These are phyloP conservation scores for Blastobotrys serpentis DNA, from an alignment of 1,139 yeast genomes.

Conservation along the genomic window DNA sequence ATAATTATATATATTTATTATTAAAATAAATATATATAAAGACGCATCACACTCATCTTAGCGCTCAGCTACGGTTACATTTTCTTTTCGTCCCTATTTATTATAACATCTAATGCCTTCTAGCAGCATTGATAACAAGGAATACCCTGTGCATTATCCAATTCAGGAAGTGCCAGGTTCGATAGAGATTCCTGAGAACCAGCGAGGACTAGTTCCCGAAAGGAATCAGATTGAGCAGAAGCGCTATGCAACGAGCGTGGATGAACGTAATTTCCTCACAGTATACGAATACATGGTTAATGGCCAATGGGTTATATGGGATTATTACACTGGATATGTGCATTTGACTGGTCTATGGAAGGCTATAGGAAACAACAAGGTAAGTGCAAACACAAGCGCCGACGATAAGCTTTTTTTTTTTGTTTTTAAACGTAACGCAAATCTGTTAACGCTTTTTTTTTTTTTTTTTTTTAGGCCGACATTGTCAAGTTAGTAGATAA, in stretches of 20 bases:
- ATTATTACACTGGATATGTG: constrained; percentile 80
- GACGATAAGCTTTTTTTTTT: neutral
- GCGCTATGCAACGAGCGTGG: constrained; percentile 73
- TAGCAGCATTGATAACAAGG: constrained; percentile 3
- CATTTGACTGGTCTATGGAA: constrained; percentile 93
- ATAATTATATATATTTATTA: neutral
- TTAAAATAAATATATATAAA: neutral
- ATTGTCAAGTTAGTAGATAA: constrained; percentile 72
- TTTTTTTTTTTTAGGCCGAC: constrained; percentile 48
- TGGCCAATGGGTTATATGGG: constrained; percentile 79
- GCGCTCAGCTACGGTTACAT: too few relatives aligned
- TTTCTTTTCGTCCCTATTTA: too few relatives aligned
- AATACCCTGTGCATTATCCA: constrained; percentile 32
- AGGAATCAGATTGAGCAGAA: constrained; percentile 47
- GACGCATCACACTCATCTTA: too few relatives aligned
- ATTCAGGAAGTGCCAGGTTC: constrained; percentile 26
- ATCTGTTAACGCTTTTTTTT: neutral
- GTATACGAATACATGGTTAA: constrained; percentile 71
- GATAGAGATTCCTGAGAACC: constrained; percentile 21
- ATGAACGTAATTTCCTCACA: constrained; percentile 64
- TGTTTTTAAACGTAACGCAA: neutral
- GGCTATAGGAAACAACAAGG: constrained; percentile 63
- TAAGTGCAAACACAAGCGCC: neutral
- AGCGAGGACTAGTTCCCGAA: constrained; percentile 34
- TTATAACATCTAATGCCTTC: constrained; percentile 4